Percentiles rank a stretch among this genome's conserved stretches.
phyloP scores from a whole-genome alignment of 768 basidiomycete genomes.

The Trametopsis cervina region DNA sequence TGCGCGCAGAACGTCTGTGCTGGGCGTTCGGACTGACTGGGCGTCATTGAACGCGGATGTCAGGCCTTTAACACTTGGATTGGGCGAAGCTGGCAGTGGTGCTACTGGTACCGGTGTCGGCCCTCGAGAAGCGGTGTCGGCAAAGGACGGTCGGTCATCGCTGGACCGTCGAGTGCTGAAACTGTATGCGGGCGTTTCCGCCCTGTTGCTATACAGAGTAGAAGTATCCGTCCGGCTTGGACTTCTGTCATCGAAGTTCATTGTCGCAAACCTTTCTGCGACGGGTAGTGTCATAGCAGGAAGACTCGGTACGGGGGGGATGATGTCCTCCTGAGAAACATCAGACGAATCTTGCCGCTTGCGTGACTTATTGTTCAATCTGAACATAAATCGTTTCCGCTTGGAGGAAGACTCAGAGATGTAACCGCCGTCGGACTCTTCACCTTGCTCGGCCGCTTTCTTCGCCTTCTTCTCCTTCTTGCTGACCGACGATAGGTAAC shows the following conservation, averaged over 20 bases:
- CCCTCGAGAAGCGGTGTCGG: background rate
- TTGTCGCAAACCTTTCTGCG: conserved; percentile 2
- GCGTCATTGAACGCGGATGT: conserved; percentile 21
- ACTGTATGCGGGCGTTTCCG: background rate
- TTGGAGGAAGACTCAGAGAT: conserved; percentile 16
- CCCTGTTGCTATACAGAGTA: background rate
- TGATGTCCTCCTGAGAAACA: conserved; percentile 2
- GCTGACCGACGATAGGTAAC: conserved; percentile 19
- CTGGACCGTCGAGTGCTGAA: background rate
- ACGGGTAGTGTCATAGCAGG: conserved; percentile 7
- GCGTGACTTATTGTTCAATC: conserved; percentile 15
- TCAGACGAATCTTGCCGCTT: conserved; percentile 10
- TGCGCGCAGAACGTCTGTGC: conserved; percentile 20
- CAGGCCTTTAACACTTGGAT: conserved; percentile 8
- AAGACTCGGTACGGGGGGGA: conserved; percentile 11
- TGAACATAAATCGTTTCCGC: conserved; percentile 25
- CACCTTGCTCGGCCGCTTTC: conserved; percentile 17
- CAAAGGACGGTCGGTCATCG: conserved; percentile 1
- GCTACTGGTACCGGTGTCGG: background rate
- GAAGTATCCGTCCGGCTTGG: background rate
- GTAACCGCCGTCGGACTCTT: conserved; percentile 27
- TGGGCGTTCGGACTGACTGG: conserved; percentile 20
- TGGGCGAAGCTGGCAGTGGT: conserved; percentile 1
- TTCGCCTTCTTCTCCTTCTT: conserved; percentile 16
- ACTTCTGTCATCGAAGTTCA: background rate